These are phyloP conservation scores for Amphichorda felina DNA, from an alignment of 2,329 filamentous ascomycete genomes.

Conservation along the genomic window DNA sequence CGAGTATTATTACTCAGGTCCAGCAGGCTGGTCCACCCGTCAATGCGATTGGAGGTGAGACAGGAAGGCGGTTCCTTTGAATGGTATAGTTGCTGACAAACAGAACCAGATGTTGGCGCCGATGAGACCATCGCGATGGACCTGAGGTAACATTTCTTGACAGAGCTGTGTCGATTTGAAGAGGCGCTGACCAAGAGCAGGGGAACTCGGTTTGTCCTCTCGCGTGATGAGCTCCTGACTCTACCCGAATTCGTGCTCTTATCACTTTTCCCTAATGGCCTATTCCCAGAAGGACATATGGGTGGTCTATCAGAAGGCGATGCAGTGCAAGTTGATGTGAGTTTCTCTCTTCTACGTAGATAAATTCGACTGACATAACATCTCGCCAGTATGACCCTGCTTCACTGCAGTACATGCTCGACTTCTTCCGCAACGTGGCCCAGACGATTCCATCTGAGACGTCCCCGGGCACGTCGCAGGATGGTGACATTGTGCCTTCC, in stretches of 20 bases:
- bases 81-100: neutral
- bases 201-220: conserved; percentile 86
- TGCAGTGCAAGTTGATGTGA: conserved; percentile 93
- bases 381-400: conserved; percentile 77
- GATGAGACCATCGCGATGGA: conserved; percentile 95
- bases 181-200: conserved; percentile 30
- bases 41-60: conserved; percentile 74
- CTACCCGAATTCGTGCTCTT: conserved; percentile 94
- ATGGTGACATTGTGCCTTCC: conserved; percentile 51
- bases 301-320: conserved; percentile 87
- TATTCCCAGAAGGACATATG: conserved; percentile 94
- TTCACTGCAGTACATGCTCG: conserved; percentile 97
- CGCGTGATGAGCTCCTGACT: conserved; percentile 86
- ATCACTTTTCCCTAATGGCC: conserved; percentile 96
- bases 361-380: conserved; percentile 5
- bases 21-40: conserved; percentile 85
- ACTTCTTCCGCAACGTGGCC: conserved; percentile 93
- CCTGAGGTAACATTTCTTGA: conserved; percentile 54
- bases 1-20: conserved; percentile 99
- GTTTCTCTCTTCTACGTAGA: conserved; percentile 22
- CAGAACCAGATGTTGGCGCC: conserved; percentile 56
- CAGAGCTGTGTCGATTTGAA: neutral
- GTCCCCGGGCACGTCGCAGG: conserved; percentile 53
- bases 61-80: neutral
- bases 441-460: conserved; percentile 80